These are phyloP conservation scores for Tubosaeta brunneosetosa DNA, from an alignment of 768 basidiomycete genomes.

Conservation along the genomic window DNA sequence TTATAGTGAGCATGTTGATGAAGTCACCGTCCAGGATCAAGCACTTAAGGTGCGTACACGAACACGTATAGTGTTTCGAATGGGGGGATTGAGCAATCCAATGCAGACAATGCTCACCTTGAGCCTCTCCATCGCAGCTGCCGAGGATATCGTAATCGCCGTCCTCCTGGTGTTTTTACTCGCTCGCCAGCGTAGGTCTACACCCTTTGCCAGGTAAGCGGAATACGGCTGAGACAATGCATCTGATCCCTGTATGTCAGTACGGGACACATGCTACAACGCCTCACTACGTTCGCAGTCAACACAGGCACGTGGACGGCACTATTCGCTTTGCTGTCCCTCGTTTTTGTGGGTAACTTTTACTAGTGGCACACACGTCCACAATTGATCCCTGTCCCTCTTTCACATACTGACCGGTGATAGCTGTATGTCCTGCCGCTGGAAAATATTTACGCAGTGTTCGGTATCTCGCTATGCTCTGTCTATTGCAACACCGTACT, in stretches of 20 bases:
- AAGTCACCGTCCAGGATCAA: neutral
- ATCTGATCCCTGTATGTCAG: neutral
- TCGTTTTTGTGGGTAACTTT: neutral
- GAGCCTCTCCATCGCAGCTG: neutral
- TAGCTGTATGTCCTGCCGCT: neutral
- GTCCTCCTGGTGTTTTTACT: neutral
- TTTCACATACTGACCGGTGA: neutral
- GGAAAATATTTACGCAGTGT: neutral
- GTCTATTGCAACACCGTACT: neutral
- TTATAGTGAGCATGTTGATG: neutral
- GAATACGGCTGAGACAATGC: too few relatives aligned
- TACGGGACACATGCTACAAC: neutral
- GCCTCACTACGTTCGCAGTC: neutral
- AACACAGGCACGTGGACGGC: constrained; percentile 44
- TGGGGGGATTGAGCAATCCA: neutral
- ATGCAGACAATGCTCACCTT: neutral
- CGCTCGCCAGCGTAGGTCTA: neutral
- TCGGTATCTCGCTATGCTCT: neutral
- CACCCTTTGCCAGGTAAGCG: neutral
- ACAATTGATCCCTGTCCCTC: neutral
- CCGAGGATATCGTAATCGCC: constrained; percentile 1
- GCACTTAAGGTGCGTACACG: neutral
- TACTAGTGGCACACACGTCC: neutral
- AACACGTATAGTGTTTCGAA: neutral
- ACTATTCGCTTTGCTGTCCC: constrained; percentile 38